Conservation (phyloP, 306 rosid genomes). For the Canavalia ensiformis region DNA sequence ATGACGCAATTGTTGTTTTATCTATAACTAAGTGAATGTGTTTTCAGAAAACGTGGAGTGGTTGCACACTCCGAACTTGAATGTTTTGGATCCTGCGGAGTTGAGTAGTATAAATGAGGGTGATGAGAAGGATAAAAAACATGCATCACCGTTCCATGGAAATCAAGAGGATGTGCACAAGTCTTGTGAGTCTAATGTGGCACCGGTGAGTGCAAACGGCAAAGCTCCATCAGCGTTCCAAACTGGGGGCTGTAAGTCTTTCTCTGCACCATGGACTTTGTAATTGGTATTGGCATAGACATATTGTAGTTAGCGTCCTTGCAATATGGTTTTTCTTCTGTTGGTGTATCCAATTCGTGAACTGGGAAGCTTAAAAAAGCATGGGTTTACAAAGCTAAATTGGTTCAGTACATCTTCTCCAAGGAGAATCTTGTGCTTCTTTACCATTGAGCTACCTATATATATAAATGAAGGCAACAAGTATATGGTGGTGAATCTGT, state of each 20-base stretch:
- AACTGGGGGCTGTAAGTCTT: conserved; percentile 54
- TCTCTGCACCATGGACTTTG: conserved; percentile 16
- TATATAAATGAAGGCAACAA: too few species aligned
- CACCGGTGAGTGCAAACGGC: too few species aligned
- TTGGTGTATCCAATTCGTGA: neutral
- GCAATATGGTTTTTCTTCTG: neutral
- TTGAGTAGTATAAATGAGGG: conserved; percentile 71
- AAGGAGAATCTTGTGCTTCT: neutral
- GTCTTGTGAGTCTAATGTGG: conserved; percentile 61
- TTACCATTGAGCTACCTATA: too few species aligned
- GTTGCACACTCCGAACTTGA: conserved; percentile 56
- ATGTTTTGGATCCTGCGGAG: conserved; percentile 83
- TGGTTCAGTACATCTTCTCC: neutral
- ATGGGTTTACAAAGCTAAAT: neutral
- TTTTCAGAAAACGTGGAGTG: conserved; percentile 53
- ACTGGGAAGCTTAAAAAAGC: neutral
- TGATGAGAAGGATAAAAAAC: conserved; percentile 58
- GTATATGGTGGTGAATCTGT: too few species aligned
- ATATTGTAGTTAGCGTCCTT: neutral
- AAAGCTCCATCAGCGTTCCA: neutral
- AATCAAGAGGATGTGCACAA: conserved; percentile 68
- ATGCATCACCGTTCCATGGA: conserved; percentile 48
- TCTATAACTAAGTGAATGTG: neutral
- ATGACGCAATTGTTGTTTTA: neutral
- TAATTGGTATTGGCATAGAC: neutral